Conservation (phyloP, 2,329 filamentous ascomycete species). For the Penicillium frequentans region DNA sequence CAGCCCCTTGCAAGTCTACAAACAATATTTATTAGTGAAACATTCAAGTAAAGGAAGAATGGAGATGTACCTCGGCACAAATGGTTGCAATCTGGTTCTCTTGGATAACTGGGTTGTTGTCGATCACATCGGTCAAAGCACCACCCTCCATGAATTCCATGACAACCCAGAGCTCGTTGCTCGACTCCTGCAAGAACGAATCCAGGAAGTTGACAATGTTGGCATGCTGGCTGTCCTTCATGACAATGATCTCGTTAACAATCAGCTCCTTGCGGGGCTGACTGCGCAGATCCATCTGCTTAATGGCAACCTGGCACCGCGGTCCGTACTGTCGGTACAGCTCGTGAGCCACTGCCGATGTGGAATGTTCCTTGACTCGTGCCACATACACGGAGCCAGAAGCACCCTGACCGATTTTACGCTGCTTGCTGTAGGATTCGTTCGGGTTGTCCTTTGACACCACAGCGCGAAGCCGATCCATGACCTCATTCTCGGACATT, state of each 20-base stretch:
- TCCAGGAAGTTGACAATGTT: constrained; percentile 99
- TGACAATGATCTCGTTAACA: constrained; percentile 99
- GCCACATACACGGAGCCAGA: constrained; percentile 98
- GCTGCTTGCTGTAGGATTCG: constrained; percentile 96
- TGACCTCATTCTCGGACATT: constrained; percentile 96
- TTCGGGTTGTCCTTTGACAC: constrained; percentile 95
- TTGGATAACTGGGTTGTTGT: constrained; percentile 90
- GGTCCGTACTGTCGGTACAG: constrained; percentile 76
- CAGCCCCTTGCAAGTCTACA: constrained; percentile 82
- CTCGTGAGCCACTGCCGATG: constrained; percentile 76
- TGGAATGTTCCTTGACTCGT: constrained; percentile 84
- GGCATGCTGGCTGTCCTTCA: constrained; percentile 97
- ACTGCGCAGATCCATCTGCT: constrained; percentile 98
- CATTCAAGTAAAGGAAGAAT: neutral
- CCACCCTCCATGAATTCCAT: constrained; percentile 99
- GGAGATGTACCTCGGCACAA: constrained; percentile 76
- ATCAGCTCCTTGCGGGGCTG: constrained; percentile 98
- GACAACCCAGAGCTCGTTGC: constrained; percentile 95
- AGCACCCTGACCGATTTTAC: constrained; percentile 98
- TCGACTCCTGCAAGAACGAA: constrained; percentile 92
- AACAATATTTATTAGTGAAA: neutral
- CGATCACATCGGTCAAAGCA: constrained; percentile 95
- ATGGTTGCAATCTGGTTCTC: constrained; percentile 98
- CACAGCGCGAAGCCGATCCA: constrained; percentile 90
- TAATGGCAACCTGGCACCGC: constrained; percentile 91